Evolutionary conservation across 306 rosid genomes (phyloP), one percentile per base, ranked within the genome.

Genomic region (Cucurbita pepo): DNA sequence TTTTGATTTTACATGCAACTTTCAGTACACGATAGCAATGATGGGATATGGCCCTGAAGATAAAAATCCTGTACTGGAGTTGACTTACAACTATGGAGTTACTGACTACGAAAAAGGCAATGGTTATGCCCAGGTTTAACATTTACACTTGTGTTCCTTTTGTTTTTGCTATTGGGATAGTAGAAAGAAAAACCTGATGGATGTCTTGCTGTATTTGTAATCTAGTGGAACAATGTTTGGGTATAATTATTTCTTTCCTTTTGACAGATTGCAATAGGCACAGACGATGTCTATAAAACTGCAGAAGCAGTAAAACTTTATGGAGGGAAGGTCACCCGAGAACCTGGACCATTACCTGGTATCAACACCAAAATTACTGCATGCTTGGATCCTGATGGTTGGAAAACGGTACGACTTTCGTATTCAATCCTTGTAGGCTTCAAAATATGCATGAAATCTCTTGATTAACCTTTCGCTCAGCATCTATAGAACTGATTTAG

Each of bases 31-130:
- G 5, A 60, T 89, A 55, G 97, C 97, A 54, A 79, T 86, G 77
- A 71, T 94, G 55, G 98, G 98, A 63, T 94, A 87, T 78, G 97
- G 97, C 48, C 92, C 95, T 44, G 97, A 90, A 87, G 95, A 90
- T 77, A 89, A 87, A 85, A 86, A 4, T 61, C 61, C 85, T 72
- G 89, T 94, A 78, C 76, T 94, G 80, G 96, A 90, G 84, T 83
- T 94, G 88, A 87, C 97, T 63, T 94, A 82, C 90, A 90, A 94
- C 60, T 90, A 89, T 56, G 98, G 95, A 77, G 86, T 94, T 81
- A 87, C 85, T 9, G 88, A 90, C 43, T 94, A 90, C 56, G 84
- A 87, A 47, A 86, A 83, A 56, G 98, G 98, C 77, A 88, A 94
- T 80, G 98, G 87, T 57, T 93, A 90, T 82, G 98, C 89, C 47